Percentiles rank a stretch among this genome's conserved stretches.
These are phyloP conservation scores for Oleoguttula mirabilis DNA, from an alignment of 495 filamentous ascomycete species.

Conservation along the genomic window DNA sequence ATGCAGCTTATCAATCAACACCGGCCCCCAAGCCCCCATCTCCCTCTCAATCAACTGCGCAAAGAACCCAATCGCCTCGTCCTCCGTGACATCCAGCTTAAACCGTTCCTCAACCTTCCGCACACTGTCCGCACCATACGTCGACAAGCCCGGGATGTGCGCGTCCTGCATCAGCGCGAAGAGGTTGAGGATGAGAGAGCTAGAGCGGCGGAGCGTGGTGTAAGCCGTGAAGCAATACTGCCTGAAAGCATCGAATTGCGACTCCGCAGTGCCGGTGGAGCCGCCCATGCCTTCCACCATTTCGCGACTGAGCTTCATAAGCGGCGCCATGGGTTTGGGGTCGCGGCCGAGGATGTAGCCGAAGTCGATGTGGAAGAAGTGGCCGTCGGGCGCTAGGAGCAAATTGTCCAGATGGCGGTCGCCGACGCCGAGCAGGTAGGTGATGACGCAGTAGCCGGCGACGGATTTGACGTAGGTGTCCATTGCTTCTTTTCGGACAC, in stretches of 20 bases:
- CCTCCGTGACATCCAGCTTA: conserved; percentile 81
- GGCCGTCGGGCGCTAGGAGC: conserved; percentile 75
- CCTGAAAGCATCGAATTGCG: conserved; percentile 76
- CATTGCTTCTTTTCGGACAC: conserved; percentile 83
- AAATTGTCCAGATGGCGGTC: conserved; percentile 96
- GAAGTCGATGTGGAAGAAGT: conserved; percentile 98
- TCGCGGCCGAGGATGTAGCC: conserved; percentile 96
- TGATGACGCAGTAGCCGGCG: conserved; percentile 97
- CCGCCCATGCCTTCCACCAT: conserved; percentile 99
- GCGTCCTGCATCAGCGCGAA: conserved; percentile 96
- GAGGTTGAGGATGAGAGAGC: conserved; percentile 86
- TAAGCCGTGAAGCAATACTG: conserved; percentile 95
- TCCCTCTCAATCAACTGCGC: conserved; percentile 82
- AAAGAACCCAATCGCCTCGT: conserved; percentile 80
- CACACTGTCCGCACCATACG: conserved; percentile 65
- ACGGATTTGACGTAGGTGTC: conserved; percentile 94
- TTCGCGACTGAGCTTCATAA: conserved; percentile 93
- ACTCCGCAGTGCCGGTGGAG: conserved; percentile 35
- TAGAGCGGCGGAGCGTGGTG: conserved; percentile 75
- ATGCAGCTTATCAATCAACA: conserved; percentile 90
- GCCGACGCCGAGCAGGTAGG: conserved; percentile 94
- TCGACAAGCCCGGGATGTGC: conserved; percentile 86
- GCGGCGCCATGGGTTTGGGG: conserved; percentile 91
- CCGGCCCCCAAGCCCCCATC: conserved; percentile 73
- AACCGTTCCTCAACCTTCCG: conserved; percentile 91